Conservation (phyloP, 202 grass and related monocot genomes). For the Elaeis oleifera region DNA sequence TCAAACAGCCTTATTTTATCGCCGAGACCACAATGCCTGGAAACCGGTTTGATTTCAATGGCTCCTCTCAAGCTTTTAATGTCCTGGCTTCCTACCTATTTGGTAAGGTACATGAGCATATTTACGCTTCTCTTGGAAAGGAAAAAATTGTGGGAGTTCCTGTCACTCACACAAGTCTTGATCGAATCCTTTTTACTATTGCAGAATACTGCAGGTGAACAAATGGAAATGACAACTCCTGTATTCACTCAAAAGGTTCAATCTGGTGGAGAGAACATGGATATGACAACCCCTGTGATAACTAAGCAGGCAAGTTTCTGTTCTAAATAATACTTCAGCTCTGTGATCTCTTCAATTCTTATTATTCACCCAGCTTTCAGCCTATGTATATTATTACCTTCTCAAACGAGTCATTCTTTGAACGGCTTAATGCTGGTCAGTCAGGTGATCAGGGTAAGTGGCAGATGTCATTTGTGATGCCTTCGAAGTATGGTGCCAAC, state of each 20-base stretch:
- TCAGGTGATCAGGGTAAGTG: slow-evolving; percentile 42
- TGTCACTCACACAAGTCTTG: no score
- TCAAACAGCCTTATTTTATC: slow-evolving; percentile 61
- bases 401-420: neutral
- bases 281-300: slow-evolving; percentile 96
- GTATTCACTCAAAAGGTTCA: slow-evolving; percentile 56
- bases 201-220: slow-evolving; percentile 56
- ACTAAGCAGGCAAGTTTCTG: slow-evolving; percentile 43
- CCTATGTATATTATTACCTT: neutral
- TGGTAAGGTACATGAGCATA: slow-evolving; percentile 67
- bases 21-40: slow-evolving; percentile 80
- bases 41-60: slow-evolving; percentile 66
- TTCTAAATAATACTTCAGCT: neutral
- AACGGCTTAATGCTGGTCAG: slow-evolving; percentile 14
- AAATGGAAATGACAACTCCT: slow-evolving; percentile 97
- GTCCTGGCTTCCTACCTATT: slow-evolving; percentile 74
- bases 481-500: slow-evolving; percentile 70
- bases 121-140: no score
- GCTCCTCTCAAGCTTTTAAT: slow-evolving; percentile 81
- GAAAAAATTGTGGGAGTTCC: no score
- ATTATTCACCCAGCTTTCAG: slow-evolving; percentile 1
- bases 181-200: slow-evolving; percentile 14
- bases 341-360: slow-evolving; percentile 5
- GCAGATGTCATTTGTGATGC: slow-evolving; percentile 98
- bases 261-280: slow-evolving; percentile 50